These are phyloP conservation scores for Kodamaea kaohsiungensis DNA, from an alignment of 805 yeast species.

Conservation along the genomic window DNA sequence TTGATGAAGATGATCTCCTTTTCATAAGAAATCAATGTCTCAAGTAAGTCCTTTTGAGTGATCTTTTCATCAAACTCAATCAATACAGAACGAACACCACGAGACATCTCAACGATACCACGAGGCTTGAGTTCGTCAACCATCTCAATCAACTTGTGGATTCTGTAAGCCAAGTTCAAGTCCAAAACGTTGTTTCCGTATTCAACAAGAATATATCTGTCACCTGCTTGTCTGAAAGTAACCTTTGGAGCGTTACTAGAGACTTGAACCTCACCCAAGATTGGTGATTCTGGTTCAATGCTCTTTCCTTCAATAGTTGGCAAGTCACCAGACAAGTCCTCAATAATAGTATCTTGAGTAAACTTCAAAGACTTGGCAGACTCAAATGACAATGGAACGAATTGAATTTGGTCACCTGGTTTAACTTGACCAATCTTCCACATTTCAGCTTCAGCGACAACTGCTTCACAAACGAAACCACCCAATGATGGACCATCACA, in stretches of 20 bases:
- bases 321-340: constrained; percentile 44
- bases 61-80: constrained; percentile 77
- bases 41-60: constrained; percentile 61
- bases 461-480: constrained; percentile 96
- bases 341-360: constrained; percentile 59
- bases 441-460: constrained; percentile 92
- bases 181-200: constrained; percentile 90
- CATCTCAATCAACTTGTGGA: constrained; percentile 76
- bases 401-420: constrained; percentile 85
- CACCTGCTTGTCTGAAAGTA: constrained; percentile 95
- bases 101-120: constrained; percentile 94
- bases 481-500: constrained; percentile 98
- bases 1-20: constrained; percentile 68
- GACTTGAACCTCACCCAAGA: constrained; percentile 54
- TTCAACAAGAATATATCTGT: constrained; percentile 86
- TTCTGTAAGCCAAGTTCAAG: constrained; percentile 80
- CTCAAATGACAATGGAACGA: constrained; percentile 73
- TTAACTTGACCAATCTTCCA: constrained; percentile 98
- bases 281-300: constrained; percentile 62
- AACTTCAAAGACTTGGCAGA: constrained; percentile 65
- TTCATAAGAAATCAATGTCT: constrained; percentile 72
- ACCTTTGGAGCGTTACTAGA: constrained; percentile 63
- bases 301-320: constrained; percentile 28
- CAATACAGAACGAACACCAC: constrained; percentile 93
- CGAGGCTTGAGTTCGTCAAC: constrained; percentile 62